Conservation (phyloP, 345 rosid genomes). For the Nephelium lappaceum region DNA sequence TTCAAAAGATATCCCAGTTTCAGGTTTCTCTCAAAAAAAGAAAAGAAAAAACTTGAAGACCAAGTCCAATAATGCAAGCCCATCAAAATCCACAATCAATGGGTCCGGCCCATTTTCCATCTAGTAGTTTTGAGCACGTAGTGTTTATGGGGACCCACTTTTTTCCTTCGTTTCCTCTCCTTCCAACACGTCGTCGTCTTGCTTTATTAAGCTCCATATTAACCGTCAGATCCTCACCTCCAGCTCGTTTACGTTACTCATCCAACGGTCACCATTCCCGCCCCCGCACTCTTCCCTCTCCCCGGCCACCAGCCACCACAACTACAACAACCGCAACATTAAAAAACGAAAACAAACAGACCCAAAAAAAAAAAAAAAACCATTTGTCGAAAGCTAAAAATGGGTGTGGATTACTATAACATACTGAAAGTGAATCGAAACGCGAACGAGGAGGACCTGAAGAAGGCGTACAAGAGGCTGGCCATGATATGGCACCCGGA, state of each 20-base stretch:
- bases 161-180: not conserved
- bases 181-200: not conserved
- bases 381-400: not conserved
- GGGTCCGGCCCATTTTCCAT: slow-evolving; percentile 2
- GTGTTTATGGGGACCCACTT: slow-evolving; percentile 3
- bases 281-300: slow-evolving; percentile 20
- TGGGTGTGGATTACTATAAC: slow-evolving; percentile 97
- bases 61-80: not conserved
- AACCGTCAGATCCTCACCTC: slow-evolving; percentile 32
- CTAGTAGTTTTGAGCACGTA: not conserved
- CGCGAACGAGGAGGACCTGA: slow-evolving; percentile 85
- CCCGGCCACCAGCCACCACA: slow-evolving; percentile 12
- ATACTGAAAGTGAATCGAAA: slow-evolving; percentile 85
- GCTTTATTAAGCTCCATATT: not conserved
- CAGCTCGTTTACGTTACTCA: not conserved
- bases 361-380: not conserved
- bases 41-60: not conserved
- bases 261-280: slow-evolving; percentile 23
- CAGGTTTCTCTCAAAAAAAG: no score
- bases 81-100: not conserved
- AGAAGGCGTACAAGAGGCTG: slow-evolving; percentile 83
- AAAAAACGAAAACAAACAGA: not conserved
- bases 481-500: slow-evolving; percentile 99
- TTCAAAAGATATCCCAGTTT: no score
- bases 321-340: not conserved